phyloP scores from a whole-genome alignment of 768 basidiomycete genomes.

The Lepiota venenata region DNA sequence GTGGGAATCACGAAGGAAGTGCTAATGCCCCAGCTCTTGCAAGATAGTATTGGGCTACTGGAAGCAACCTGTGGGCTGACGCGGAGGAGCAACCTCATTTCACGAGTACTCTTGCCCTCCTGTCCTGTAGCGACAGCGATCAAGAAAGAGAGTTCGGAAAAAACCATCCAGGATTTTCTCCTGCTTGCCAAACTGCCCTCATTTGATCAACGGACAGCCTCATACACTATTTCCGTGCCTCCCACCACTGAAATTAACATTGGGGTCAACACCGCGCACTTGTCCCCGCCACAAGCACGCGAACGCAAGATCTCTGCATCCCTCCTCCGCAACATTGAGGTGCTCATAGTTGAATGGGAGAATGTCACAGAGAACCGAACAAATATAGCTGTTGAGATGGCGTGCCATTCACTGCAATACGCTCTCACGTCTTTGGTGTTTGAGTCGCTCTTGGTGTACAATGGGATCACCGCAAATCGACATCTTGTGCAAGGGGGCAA shows the following conservation, averaged over 20 bases:
- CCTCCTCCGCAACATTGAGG: conserved; percentile 59
- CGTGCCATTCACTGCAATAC: conserved; percentile 67
- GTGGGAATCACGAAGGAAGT: conserved; percentile 27
- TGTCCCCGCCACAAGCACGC: conserved; percentile 46
- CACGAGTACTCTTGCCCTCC: conserved; percentile 61
- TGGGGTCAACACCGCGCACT: conserved; percentile 21
- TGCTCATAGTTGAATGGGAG: conserved; percentile 47
- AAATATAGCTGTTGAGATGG: conserved; percentile 55
- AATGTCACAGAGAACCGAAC: conserved; percentile 22
- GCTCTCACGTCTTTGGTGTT: conserved; percentile 65
- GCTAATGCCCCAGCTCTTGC: conserved; percentile 47
- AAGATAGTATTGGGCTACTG: conserved; percentile 63
- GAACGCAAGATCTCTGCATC: conserved; percentile 64
- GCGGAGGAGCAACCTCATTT: conserved; percentile 41
- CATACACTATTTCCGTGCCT: not conserved
- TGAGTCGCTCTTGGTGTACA: conserved; percentile 61
- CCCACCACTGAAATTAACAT: not conserved
- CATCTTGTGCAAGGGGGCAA: conserved; percentile 63
- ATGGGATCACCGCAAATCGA: conserved; percentile 58
- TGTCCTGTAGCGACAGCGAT: conserved; percentile 60
- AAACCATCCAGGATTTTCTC: conserved; percentile 66
- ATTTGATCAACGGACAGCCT: conserved; percentile 18
- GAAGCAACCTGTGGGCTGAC: conserved; percentile 59
- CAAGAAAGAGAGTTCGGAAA: conserved; percentile 52
- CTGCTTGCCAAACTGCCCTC: conserved; percentile 60